Percentiles rank a stretch among this genome's conserved stretches.
phyloP scores from a whole-genome alignment of 2,329 filamentous ascomycete species.

The Alternaria sp. region DNA sequence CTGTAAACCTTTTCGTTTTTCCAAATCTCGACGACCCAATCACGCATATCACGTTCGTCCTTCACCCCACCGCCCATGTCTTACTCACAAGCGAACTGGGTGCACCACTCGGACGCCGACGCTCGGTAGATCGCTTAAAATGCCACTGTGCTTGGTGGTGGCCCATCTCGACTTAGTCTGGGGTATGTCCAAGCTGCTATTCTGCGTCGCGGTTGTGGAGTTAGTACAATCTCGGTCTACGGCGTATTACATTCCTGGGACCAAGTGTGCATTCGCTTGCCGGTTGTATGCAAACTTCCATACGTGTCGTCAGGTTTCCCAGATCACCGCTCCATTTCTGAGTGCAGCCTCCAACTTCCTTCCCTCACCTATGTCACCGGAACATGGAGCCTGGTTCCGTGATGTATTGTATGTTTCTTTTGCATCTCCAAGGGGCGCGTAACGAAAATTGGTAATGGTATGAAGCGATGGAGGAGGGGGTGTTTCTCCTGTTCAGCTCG shows the following conservation, averaged over 20 bases:
- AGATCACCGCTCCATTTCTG: not conserved
- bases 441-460: slow-evolving; percentile 5
- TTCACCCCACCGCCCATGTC: slow-evolving; percentile 1
- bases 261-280: not conserved
- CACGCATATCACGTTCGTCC: not conserved
- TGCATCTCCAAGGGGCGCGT: slow-evolving; percentile 1
- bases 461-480: slow-evolving; percentile 5
- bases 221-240: not conserved
- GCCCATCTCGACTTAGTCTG: not conserved
- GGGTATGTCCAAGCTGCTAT: not conserved
- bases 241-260: not conserved
- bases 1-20: slow-evolving; percentile 1
- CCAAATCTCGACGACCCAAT: not conserved
- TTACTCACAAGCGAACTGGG: not conserved
- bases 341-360: not conserved
- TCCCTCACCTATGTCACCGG: not conserved
- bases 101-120: not conserved
- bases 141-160: not conserved
- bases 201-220: not conserved
- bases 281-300: not conserved
- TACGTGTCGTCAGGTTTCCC: not conserved
- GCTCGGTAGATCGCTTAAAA: not conserved
- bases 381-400: not conserved
- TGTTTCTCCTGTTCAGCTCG: not conserved
- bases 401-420: not conserved